Evolutionary conservation across 768 basidiomycete species (phyloP).

Genomic region (Stropharia rugosoannulata): DNA sequence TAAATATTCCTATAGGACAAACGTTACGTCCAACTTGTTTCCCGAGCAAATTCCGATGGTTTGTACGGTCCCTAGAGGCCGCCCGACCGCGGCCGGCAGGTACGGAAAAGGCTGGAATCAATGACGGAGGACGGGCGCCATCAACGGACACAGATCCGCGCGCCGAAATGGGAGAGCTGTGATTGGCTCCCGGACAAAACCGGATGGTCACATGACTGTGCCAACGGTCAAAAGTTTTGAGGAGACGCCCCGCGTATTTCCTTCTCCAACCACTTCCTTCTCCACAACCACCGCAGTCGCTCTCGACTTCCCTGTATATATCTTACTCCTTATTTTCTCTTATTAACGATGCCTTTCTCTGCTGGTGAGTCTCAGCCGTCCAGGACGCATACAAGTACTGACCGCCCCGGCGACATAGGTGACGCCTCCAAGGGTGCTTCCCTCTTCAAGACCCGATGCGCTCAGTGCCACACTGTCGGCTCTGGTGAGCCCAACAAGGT

Average conservation of each 20-base stretch:
- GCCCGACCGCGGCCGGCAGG: too few relatives aligned
- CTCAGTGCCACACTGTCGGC: slow-evolving; percentile 90
- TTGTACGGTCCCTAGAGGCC: too few relatives aligned
- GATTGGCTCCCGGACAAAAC: slow-evolving; percentile 32
- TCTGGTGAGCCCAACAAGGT: slow-evolving; percentile 82
- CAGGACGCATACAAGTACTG: neutral
- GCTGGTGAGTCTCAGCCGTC: slow-evolving; percentile 30
- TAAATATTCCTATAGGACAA: too few relatives aligned
- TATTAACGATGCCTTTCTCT: slow-evolving; percentile 37
- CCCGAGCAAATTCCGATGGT: too few relatives aligned
- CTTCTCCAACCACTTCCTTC: slow-evolving; percentile 18
- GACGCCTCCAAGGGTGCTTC: slow-evolving; percentile 87
- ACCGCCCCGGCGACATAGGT: slow-evolving; percentile 41
- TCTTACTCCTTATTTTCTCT: slow-evolving; percentile 16
- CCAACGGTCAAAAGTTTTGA: slow-evolving; percentile 23
- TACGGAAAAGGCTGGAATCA: neutral
- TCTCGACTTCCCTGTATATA: slow-evolving; percentile 20
- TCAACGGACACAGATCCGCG: neutral
- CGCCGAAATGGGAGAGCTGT: slow-evolving; percentile 12
- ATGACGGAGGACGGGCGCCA: slow-evolving; percentile 2
- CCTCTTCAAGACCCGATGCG: slow-evolving; percentile 96
- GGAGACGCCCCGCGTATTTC: slow-evolving; percentile 1
- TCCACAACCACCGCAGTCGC: slow-evolving; percentile 13
- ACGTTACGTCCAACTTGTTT: too few relatives aligned
- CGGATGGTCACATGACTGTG: slow-evolving; percentile 29